phyloP scores from a whole-genome alignment of 805 yeast genomes.

The Cyberlindnera sargentensis region DNA sequence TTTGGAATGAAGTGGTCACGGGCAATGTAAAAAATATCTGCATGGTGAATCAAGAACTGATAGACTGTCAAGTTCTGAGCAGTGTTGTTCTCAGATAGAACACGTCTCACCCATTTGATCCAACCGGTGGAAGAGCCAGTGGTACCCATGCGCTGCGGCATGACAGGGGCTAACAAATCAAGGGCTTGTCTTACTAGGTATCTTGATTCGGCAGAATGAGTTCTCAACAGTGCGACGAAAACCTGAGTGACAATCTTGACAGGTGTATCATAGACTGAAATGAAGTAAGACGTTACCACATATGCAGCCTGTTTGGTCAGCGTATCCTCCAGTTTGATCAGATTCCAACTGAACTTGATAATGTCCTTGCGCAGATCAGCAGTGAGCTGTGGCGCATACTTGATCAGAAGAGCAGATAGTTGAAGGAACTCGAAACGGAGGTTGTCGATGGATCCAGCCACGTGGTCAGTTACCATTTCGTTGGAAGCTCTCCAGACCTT shows the following conservation, averaged over 20 bases:
- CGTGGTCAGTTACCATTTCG: constrained; percentile 42
- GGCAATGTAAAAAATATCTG: constrained; percentile 76
- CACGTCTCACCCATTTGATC: constrained; percentile 94
- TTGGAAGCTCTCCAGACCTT: constrained; percentile 68
- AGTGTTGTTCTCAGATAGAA: constrained; percentile 82
- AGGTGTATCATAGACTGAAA: constrained; percentile 83
- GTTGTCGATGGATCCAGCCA: constrained; percentile 65
- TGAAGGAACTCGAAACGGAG: constrained; percentile 76
- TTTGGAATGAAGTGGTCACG: constrained; percentile 86
- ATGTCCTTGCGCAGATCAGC: constrained; percentile 69
- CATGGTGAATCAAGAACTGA: constrained; percentile 80
- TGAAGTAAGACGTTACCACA: constrained; percentile 79
- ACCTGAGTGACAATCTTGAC: constrained; percentile 84
- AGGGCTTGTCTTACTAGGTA: constrained; percentile 80
- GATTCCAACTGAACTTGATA: constrained; percentile 92
- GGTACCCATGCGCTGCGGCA: constrained; percentile 56
- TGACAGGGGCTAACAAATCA: constrained; percentile 81
- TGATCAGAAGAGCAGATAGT: constrained; percentile 68
- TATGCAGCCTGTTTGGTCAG: constrained; percentile 90
- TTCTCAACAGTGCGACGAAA: constrained; percentile 79
- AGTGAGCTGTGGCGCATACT: constrained; percentile 54
- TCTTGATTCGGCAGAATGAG: constrained; percentile 81
- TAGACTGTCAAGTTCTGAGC: constrained; percentile 82
- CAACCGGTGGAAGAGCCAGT: constrained; percentile 50
- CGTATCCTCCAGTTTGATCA: constrained; percentile 80